phyloP scores from a whole-genome alignment of 2,329 filamentous ascomycete genomes.

The Graphilbum ipis-grandicollis region DNA sequence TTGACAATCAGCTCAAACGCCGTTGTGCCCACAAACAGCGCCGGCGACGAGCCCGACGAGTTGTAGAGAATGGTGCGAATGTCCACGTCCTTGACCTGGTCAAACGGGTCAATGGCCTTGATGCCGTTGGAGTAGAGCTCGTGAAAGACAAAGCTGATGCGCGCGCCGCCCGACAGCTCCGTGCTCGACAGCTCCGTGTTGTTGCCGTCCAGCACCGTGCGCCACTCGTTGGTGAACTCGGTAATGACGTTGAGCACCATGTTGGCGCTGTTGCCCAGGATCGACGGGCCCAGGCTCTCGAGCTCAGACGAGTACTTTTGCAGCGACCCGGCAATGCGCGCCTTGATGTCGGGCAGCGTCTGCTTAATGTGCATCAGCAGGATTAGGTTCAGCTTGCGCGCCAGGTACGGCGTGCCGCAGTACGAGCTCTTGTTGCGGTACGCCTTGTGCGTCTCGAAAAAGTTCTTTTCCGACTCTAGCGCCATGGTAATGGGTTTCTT shows the following conservation, averaged over 20 bases:
- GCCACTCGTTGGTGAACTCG: slow-evolving; percentile 95
- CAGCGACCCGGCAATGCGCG: slow-evolving; percentile 80
- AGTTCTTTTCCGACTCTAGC: slow-evolving; percentile 85
- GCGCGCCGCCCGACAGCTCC: slow-evolving; percentile 87
- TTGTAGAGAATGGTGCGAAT: slow-evolving; percentile 97
- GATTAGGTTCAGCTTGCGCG: slow-evolving; percentile 92
- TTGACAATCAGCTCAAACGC: slow-evolving; percentile 99
- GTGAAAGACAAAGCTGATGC: slow-evolving; percentile 99
- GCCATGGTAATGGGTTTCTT: slow-evolving; percentile 86
- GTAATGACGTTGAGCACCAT: slow-evolving; percentile 98
- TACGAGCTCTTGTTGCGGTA: slow-evolving; percentile 98
- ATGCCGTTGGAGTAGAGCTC: slow-evolving; percentile 95
- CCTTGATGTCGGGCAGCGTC: slow-evolving; percentile 96
- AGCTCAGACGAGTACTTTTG: slow-evolving; percentile 83
- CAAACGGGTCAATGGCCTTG: slow-evolving; percentile 95
- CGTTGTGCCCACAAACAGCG: slow-evolving; percentile 89
- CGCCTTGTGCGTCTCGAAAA: slow-evolving; percentile 96
- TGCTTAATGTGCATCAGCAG: slow-evolving; percentile 99
- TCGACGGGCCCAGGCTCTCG: slow-evolving; percentile 69
- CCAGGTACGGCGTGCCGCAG: slow-evolving; percentile 93
- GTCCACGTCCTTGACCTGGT: slow-evolving; percentile 91
- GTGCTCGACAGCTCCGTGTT: slow-evolving; percentile 89
- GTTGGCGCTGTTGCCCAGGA: slow-evolving; percentile 90
- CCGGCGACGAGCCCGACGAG: slow-evolving; percentile 94
- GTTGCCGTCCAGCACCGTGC: slow-evolving; percentile 88